Base-by-base conservation (phyloP, 352 stramenopile species). In the Pythium dissotocum region DNA sequence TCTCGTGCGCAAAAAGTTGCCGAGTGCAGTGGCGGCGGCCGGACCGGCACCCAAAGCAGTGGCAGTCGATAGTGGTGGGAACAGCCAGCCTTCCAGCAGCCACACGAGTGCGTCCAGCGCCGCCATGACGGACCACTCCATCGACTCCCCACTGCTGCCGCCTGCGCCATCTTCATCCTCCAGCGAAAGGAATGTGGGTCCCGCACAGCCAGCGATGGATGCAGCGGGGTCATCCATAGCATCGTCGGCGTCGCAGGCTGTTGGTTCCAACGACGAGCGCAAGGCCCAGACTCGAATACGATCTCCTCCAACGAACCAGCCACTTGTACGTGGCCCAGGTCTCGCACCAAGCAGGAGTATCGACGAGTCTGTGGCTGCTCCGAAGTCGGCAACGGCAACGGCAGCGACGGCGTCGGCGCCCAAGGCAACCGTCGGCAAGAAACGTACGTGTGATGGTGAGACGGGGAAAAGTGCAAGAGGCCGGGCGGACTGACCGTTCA, bases 231-330 rank as follows among this genome's bases (percentile, higher is more conserved):
- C 48, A 35, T 36, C 69, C 18, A 30, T 28, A 53, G 48, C 61
- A 30, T 16, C 46, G 12, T 38, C 57, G n/a, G 51, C 38, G 40
- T 58, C 57, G n/a, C 46, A 58, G 46, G 33, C n/a, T 30, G 33
- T 57, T 24, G 48, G 46, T 1, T 21, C 65, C 18, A 67, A 67
- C 30, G 69, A 76, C 30, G 74, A 87, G 53, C 58, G 70, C 12
- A 73, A 77, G 14, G 71, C 75, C 35, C 73, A 78, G 57, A 77
- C 70, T 70, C 75, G 70, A 73, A 80, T 77, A 83, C 75, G 59
- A 68, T 71, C 59, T 65, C 73, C 65, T 69, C 61, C 61, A 64
- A 70, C 49, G 44, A 77, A 58, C 30, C 58, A 56, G 52, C 64
- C 32, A 64, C 63, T 59, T 13, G 54, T 62, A 72, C 56, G 65